A percentile compares a stretch with the other conserved stretches of the same genome.
These are phyloP conservation scores for Yamadazyma songkhlaensis DNA, from an alignment of 1,139 yeast species.

Conservation along the genomic window DNA sequence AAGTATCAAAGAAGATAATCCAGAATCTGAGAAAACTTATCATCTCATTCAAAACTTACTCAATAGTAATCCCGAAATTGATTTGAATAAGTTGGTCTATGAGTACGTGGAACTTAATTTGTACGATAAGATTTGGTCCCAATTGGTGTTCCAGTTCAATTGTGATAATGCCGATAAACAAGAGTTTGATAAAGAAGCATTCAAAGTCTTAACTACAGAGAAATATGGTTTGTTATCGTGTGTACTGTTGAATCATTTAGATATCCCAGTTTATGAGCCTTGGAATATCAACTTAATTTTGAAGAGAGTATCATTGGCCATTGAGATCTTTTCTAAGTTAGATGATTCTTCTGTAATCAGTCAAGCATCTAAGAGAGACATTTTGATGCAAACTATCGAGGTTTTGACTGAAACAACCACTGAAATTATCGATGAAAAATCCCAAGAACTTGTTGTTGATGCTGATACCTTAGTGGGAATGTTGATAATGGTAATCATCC, in stretches of 20 bases:
- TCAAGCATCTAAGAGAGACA: conserved; percentile 52
- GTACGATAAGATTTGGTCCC: conserved; percentile 64
- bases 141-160: conserved; percentile 38
- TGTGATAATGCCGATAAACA: conserved; percentile 29
- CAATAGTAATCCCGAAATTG: conserved; percentile 42
- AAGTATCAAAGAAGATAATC: conserved; percentile 34
- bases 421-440: conserved; percentile 9
- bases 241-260: conserved; percentile 72
- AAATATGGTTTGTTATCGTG: conserved; percentile 43
- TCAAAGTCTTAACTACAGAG: conserved; percentile 25
- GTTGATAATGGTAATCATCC: conserved; percentile 66
- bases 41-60: conserved; percentile 31
- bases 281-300: conserved; percentile 44
- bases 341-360: conserved; percentile 42
- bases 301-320: conserved; percentile 51
- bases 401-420: conserved; percentile 37
- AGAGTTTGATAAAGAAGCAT: conserved; percentile 28
- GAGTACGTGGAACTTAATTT: conserved; percentile 69
- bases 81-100: conserved; percentile 55
- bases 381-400: conserved; percentile 53
- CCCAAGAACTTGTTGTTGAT: conserved; percentile 44
- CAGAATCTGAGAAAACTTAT: conserved; percentile 36
- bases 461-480: conserved; percentile 82
- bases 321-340: conserved; percentile 51
- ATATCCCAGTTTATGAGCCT: conserved; percentile 47